Evolutionary conservation across 2,329 filamentous ascomycete genomes (phyloP), one percentile per base, ranked within the genome.

Genomic region (Fusarium sp.): DNA sequence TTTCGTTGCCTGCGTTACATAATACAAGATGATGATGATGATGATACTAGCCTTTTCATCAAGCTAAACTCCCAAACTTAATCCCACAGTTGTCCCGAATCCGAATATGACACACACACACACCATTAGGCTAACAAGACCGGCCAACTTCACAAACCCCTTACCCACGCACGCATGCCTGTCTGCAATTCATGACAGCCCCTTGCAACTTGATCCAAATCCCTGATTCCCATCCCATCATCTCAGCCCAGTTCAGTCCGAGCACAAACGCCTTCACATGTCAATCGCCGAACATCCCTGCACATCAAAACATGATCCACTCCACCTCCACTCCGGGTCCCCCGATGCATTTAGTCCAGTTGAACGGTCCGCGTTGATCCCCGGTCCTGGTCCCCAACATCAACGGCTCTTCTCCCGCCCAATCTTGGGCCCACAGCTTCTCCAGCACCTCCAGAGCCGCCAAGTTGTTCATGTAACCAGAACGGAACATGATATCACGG

Each of bases 381-480:
- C 81, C 82, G 57, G 83, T 78, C 77, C 68, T 77, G 24, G 77
- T 70, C 28, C 76, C 80, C 26, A 81, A 79, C 56, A 78, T 81
- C 26, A 79, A 73, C 54, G 79, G 77, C 58, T 83, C 81, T 35
- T 83, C 81, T 48, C 83, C 83, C 66, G 82, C 78, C 74, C 80
- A 82, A 56, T 90, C 88, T 56, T 87, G 88, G 18, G 87, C 86
- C 95, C 96, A 98, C 22, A 97, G 88, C 77, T 91, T 91, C 85
- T 98, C 95, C 47, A 98, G 84, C 8, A 98, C 90, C 78, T 96
- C 93, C 32, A 98, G 87, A 13, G 93, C 94, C 12, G 93, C 93
- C 45, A 97, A 88, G 80, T 98, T 98, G 83, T 98, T 98, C 87
- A 95, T 94, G 83, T 98, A 98, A 3, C 95, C 95, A 61, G 93